Percentiles rank a stretch among this genome's conserved stretches.
Evolutionary conservation across 371 early-diverging fungal species (phyloP).

Genomic region (Circinella umbellata): DNA sequence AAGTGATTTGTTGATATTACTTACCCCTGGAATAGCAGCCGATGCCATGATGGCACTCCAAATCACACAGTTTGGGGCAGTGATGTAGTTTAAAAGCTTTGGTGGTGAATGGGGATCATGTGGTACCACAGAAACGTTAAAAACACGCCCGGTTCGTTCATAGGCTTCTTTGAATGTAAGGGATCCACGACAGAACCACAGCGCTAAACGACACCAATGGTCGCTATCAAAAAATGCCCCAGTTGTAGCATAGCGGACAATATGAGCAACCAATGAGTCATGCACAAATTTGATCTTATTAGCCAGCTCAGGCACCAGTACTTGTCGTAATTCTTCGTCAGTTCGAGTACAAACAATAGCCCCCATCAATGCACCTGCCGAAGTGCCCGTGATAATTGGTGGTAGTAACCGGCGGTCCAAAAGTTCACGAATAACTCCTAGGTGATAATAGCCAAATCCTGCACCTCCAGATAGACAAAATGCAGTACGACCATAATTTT

Average conservation of each 20-base stretch:
- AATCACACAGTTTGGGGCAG: slow-evolving; percentile 89
- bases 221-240: slow-evolving; percentile 75
- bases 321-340: slow-evolving; percentile 75
- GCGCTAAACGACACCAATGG: slow-evolving; percentile 71
- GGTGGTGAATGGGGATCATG: slow-evolving; percentile 81
- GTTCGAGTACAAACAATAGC: slow-evolving; percentile 81
- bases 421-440: slow-evolving; percentile 79
- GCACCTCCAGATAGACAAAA: slow-evolving; percentile 92
- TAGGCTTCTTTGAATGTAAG: slow-evolving; percentile 92
- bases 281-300: slow-evolving; percentile 65
- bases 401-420: slow-evolving; percentile 81
- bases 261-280: slow-evolving; percentile 50
- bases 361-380: slow-evolving; percentile 82
- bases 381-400: slow-evolving; percentile 85
- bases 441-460: slow-evolving; percentile 83
- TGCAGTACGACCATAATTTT: slow-evolving; percentile 88
- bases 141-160: slow-evolving; percentile 83
- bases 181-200: slow-evolving; percentile 82
- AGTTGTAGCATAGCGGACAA: slow-evolving; percentile 35
- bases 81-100: slow-evolving; percentile 71
- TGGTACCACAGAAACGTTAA: slow-evolving; percentile 86
- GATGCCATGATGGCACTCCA: slow-evolving; percentile 76
- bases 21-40: slow-evolving; percentile 58
- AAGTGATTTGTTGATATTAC: background rate
- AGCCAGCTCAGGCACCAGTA: slow-evolving; percentile 67